Evolutionary conservation across 2,329 filamentous ascomycete species (phyloP).

Genomic region (Apiospora pterosperma): DNA sequence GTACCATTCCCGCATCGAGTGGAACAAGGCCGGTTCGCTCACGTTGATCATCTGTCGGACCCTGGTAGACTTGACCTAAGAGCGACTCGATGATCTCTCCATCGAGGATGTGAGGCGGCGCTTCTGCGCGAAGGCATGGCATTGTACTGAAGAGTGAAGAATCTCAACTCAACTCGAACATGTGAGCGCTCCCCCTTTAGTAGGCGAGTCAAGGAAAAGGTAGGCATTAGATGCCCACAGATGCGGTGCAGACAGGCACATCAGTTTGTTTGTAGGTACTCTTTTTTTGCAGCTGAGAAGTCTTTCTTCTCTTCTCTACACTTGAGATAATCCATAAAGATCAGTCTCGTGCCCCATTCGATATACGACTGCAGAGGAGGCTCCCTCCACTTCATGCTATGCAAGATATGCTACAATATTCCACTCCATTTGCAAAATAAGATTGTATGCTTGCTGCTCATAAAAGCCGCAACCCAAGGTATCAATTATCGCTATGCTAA

Average conservation of each 20-base stretch:
- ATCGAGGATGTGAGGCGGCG: not conserved
- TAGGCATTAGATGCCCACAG: not conserved
- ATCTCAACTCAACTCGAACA: not conserved
- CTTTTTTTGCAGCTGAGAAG: not conserved
- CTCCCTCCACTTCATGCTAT: not conserved
- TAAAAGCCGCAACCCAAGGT: not conserved
- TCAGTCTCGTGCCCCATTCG: not conserved
- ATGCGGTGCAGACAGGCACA: not conserved
- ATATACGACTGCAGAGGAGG: not conserved
- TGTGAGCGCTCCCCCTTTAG: not conserved
- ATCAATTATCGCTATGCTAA: conserved; percentile 4
- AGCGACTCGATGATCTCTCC: not conserved
- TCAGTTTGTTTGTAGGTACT: not conserved
- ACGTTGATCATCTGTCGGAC: not conserved
- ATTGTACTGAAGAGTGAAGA: not conserved
- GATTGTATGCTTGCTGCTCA: not conserved
- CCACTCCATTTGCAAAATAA: not conserved
- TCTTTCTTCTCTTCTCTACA: not conserved
- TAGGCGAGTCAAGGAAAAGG: too few relatives aligned
- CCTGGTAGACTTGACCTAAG: not conserved
- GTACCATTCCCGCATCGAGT: not conserved
- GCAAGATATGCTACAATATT: not conserved
- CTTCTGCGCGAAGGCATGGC: not conserved
- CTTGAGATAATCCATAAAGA: not conserved
- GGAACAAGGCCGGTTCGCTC: not conserved